Conservation (phyloP, 441 rosid species). For the Rhodomyrtus psidioides region DNA sequence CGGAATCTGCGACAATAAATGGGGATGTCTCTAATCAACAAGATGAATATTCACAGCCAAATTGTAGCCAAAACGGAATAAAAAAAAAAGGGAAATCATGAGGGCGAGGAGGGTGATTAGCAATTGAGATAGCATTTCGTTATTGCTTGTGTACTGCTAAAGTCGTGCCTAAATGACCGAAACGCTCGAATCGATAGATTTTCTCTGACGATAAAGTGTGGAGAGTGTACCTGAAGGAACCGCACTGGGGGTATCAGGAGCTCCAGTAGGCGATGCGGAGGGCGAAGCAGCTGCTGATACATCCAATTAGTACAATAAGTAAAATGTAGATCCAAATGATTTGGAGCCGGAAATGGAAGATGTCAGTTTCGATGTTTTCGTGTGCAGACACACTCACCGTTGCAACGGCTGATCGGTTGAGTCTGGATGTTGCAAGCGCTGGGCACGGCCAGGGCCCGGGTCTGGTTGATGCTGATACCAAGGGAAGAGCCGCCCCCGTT, state of each 20-base stretch:
- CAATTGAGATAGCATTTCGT: neutral
- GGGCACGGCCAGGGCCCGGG: constrained; percentile 69
- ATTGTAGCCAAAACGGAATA: neutral
- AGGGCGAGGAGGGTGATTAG: neutral
- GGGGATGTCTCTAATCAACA: neutral
- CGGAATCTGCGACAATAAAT: constrained; percentile 28
- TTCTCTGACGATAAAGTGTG: neutral
- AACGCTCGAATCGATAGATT: too few relatives aligned
- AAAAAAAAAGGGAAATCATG: neutral
- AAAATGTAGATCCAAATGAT: neutral
- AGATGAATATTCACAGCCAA: neutral
- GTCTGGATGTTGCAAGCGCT: constrained; percentile 80
- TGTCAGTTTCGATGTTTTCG: neutral
- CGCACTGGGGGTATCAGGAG: constrained; percentile 40
- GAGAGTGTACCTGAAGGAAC: constrained; percentile 37
- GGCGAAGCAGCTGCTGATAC: constrained; percentile 50
- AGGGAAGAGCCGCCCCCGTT: constrained; percentile 61
- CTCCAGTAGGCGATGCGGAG: constrained; percentile 52
- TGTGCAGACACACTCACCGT: constrained; percentile 29
- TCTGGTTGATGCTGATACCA: constrained; percentile 66
- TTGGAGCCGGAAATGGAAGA: neutral
- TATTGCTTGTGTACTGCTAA: neutral
- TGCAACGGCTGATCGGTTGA: constrained; percentile 68
- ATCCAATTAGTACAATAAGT: neutral
- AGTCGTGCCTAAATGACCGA: too few relatives aligned